These are phyloP conservation scores for Alnus glutinosa DNA, from an alignment of 306 rosid species.

Conservation along the genomic window DNA sequence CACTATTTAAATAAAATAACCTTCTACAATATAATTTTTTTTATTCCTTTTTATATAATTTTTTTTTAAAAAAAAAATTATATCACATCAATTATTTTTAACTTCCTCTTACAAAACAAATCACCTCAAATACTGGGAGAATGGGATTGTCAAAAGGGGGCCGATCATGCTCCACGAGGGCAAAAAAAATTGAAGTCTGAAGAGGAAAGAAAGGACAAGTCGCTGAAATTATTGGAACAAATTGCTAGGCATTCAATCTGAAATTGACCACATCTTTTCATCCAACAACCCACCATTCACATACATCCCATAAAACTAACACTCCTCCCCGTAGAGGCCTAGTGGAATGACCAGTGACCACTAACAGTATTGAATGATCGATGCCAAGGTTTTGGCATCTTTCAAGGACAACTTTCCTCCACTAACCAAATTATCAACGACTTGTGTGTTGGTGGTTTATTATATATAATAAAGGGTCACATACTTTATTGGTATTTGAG, in stretches of 20 bases:
- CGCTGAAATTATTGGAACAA: neutral
- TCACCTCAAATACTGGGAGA: too few relatives aligned
- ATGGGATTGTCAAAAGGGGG: too few relatives aligned
- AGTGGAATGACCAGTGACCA: conserved; percentile 47
- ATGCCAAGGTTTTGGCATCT: neutral
- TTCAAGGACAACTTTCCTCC: neutral
- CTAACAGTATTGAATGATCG: neutral
- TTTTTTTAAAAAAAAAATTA: too few relatives aligned
- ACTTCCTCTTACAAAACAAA: too few relatives aligned
- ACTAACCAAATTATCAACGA: neutral
- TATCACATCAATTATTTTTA: too few relatives aligned
- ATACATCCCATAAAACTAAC: neutral
- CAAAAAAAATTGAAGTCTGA: neutral
- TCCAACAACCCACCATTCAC: conserved; percentile 19
- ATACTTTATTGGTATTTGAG: too few relatives aligned
- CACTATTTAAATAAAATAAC: too few relatives aligned
- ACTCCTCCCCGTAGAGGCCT: neutral
- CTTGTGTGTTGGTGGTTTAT: too few relatives aligned
- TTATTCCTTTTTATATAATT: too few relatives aligned
- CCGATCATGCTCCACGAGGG: neutral
- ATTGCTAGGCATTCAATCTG: neutral
- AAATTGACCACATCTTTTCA: neutral
- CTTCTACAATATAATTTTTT: too few relatives aligned
- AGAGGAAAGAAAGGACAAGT: neutral
- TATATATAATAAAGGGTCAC: too few relatives aligned